Base-by-base conservation (phyloP, 2,329 filamentous ascomycete species). In the Xylaria sp. region DNA sequence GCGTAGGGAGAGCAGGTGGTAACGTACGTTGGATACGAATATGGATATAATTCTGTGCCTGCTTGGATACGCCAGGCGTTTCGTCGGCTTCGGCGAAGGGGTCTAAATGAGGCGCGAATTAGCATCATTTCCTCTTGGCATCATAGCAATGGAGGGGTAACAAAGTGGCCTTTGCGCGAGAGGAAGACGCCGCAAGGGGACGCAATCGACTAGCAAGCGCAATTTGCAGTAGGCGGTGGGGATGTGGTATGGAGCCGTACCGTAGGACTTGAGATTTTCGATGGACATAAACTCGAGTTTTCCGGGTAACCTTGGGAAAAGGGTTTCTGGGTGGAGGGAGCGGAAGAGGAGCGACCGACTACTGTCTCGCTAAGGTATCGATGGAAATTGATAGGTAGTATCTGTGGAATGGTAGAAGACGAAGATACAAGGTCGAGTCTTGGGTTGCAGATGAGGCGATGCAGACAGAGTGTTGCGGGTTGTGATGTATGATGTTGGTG, bases 31-130 rank as follows among this genome's bases (percentile, higher is more conserved):
- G 96, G 83, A 98, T 98, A 85, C 96, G 94, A 85, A 99, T 98
- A 87, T 98, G 96, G 84, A 98, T 97, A 84, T 98, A 97, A 86
- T 97, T 97, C 86, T 97, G 93, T 83, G 92, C 91, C 88, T 96
- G 92, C 86, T 96, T 96, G 83, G 90, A 92, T 87, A 97, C 93
- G 88, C 94, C 94, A 84, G 92, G 94, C 85, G 97, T 94, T 91
- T 98, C 95, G 93, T 98, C 96, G 90, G 94, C 96, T 93, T 98
- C 96, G 92, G 96, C 96, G 94, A 99, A 99, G 92, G 96, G 96
- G 92, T 99, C 96, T 98, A 81, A 78, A 39, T 51, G 58, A 50
- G 15, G 57, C 50, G 28, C 18, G 74, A 81, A 80, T 76, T 70
- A 72, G 68, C 52, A 68, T 23, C 28, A 57, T 52, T 67, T 41